Evolutionary conservation across 1,284 basidiomycete species (phyloP).

Genomic region (Vanrija humicola): DNA sequence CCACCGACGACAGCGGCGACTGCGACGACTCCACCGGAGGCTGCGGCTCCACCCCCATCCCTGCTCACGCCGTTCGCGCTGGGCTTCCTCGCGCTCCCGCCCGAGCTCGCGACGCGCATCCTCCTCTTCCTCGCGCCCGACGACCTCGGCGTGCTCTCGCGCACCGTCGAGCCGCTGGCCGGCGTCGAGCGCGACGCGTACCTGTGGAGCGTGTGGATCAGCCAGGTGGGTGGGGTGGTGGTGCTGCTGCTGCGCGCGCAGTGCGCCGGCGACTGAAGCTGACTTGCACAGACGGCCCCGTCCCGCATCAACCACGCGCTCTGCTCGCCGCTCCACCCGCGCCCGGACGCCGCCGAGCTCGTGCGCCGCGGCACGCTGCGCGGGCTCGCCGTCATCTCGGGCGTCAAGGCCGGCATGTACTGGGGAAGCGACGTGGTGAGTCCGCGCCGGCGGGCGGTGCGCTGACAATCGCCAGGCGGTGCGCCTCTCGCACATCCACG

Average conservation of each 20-base stretch:
- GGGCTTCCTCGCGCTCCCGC: constrained; percentile 17
- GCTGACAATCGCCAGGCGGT: constrained; percentile 16
- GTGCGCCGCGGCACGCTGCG: constrained; percentile 24
- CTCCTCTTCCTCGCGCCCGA: constrained; percentile 24
- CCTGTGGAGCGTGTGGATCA: constrained; percentile 20
- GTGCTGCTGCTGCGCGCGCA: background rate
- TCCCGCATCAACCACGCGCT: constrained; percentile 17
- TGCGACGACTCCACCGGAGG: too few relatives aligned
- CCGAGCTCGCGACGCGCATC: constrained; percentile 23
- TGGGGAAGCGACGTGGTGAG: constrained; percentile 21
- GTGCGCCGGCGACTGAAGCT: background rate
- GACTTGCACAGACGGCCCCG: constrained; percentile 17
- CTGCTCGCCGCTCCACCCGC: constrained; percentile 17
- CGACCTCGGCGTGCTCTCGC: constrained; percentile 24
- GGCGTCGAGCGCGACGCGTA: constrained; percentile 23
- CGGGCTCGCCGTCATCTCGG: constrained; percentile 20
- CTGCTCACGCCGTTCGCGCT: constrained; percentile 8
- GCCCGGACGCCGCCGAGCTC: constrained; percentile 23
- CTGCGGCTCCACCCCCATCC: too few relatives aligned
- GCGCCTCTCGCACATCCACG: constrained; percentile 20
- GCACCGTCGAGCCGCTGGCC: constrained; percentile 14
- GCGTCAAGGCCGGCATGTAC: constrained; percentile 15
- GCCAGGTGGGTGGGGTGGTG: constrained; percentile 8
- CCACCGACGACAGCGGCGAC: too few relatives aligned
- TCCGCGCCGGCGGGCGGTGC: background rate